These are phyloP conservation scores for Diaporthe sp. DNA, from an alignment of 2,329 filamentous ascomycete genomes.

Conservation along the genomic window DNA sequence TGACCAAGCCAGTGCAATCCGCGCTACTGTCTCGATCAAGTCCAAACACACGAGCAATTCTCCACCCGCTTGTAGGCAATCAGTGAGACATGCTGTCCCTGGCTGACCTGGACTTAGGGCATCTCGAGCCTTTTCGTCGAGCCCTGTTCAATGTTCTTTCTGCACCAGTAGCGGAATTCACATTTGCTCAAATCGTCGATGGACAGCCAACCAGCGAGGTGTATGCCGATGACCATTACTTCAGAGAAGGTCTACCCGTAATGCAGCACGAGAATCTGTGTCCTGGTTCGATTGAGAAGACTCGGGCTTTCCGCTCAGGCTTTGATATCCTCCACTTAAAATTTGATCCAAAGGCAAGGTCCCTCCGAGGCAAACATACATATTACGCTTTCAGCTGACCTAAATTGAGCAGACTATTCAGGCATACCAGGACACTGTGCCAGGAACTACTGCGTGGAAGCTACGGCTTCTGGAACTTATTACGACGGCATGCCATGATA, in stretches of 20 bases:
- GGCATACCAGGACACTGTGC: neutral
- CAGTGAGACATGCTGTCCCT: neutral
- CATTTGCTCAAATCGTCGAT: conserved; percentile 42
- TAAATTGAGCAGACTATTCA: neutral
- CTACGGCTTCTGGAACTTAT: conserved; percentile 10
- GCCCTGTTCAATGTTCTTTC: conserved; percentile 40
- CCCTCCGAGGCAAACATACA: neutral
- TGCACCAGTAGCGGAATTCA: neutral
- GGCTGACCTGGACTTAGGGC: neutral
- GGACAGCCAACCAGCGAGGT: conserved; percentile 50
- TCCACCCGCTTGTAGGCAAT: neutral
- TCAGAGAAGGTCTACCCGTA: neutral
- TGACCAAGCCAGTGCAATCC: neutral
- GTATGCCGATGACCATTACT: conserved; percentile 35
- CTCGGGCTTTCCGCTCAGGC: neutral
- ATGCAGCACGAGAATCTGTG: neutral
- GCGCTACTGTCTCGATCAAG: neutral
- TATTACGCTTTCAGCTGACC: neutral
- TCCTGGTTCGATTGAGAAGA: neutral
- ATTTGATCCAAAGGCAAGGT: neutral
- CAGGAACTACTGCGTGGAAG: neutral
- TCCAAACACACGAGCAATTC: neutral
- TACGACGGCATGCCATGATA: neutral
- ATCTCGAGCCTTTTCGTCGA: neutral
- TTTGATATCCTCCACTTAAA: neutral